Conservation (phyloP, 805 yeast species). For the Hagleromyces aurorensis region DNA sequence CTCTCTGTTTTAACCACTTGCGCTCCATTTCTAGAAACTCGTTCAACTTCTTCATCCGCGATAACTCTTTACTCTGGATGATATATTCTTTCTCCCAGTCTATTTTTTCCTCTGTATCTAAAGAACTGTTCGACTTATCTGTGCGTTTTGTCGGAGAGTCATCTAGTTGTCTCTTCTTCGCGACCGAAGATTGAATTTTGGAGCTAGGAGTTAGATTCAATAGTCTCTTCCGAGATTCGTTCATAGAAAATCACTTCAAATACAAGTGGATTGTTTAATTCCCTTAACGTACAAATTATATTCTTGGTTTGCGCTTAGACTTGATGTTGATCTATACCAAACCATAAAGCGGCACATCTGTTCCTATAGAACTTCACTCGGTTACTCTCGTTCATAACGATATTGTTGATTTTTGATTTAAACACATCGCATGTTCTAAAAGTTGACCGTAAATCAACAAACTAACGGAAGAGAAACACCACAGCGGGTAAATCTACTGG, state of each 20-base stretch:
- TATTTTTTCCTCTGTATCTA: conserved; percentile 3
- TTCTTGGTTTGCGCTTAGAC: too few relatives aligned
- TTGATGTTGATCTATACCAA: too few relatives aligned
- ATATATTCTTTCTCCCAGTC: conserved; percentile 19
- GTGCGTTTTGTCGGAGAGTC: conserved; percentile 13
- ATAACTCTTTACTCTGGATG: conserved; percentile 15
- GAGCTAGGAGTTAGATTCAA: conserved; percentile 14
- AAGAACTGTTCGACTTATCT: conserved; percentile 1
- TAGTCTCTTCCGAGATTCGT: conserved; percentile 13
- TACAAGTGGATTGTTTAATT: not conserved
- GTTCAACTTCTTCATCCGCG: conserved; percentile 15
- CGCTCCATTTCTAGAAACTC: conserved; percentile 22
- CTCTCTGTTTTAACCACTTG: too few relatives aligned
- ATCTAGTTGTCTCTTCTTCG: conserved; percentile 5
- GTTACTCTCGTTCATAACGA: too few relatives aligned
- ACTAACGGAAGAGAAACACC: too few relatives aligned
- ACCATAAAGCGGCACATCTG: too few relatives aligned
- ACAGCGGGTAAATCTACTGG: too few relatives aligned
- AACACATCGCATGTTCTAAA: too few relatives aligned
- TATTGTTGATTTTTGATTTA: too few relatives aligned
- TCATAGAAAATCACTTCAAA: conserved; percentile 3
- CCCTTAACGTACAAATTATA: too few relatives aligned
- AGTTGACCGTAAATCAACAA: too few relatives aligned
- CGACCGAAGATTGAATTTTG: conserved; percentile 5
- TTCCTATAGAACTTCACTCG: too few relatives aligned